Conservation (phyloP, 768 basidiomycete species). For the Tulasnella sp. region DNA sequence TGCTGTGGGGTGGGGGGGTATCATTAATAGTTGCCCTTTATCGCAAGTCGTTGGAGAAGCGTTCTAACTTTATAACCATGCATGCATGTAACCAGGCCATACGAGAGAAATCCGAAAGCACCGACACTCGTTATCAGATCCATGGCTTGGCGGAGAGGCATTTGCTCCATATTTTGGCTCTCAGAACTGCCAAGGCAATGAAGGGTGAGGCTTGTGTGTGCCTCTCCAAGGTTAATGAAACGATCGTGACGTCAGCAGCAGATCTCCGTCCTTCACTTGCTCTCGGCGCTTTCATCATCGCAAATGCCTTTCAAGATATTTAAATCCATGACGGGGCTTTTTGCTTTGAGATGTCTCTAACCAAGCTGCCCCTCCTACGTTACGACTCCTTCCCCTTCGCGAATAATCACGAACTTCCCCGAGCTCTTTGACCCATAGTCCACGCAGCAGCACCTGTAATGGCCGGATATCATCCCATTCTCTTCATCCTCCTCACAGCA, state of each 20-base stretch:
- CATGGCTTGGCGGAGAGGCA: too few relatives aligned
- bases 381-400: not conserved
- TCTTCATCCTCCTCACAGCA: slow-evolving; percentile 61
- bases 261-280: not conserved
- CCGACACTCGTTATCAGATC: too few relatives aligned
- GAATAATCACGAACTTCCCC: not conserved
- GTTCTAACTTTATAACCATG: too few relatives aligned
- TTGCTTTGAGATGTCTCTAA: not conserved
- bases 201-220: too few relatives aligned
- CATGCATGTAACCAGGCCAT: too few relatives aligned
- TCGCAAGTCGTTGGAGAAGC: too few relatives aligned
- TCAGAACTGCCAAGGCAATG: not conserved
- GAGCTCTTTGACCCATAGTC: not conserved
- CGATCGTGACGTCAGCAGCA: not conserved
- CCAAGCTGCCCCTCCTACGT: not conserved
- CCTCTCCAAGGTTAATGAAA: not conserved
- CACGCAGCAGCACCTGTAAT: slow-evolving; percentile 45
- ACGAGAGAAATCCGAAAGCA: too few relatives aligned
- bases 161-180: not conserved
- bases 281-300: not conserved
- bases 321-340: not conserved
- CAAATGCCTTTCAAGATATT: not conserved
- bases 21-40: too few relatives aligned
- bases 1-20: too few relatives aligned
- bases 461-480: slow-evolving; percentile 47